phyloP scores from a whole-genome alignment of 1,284 basidiomycete genomes.

The Ceratobasidium sp. region DNA sequence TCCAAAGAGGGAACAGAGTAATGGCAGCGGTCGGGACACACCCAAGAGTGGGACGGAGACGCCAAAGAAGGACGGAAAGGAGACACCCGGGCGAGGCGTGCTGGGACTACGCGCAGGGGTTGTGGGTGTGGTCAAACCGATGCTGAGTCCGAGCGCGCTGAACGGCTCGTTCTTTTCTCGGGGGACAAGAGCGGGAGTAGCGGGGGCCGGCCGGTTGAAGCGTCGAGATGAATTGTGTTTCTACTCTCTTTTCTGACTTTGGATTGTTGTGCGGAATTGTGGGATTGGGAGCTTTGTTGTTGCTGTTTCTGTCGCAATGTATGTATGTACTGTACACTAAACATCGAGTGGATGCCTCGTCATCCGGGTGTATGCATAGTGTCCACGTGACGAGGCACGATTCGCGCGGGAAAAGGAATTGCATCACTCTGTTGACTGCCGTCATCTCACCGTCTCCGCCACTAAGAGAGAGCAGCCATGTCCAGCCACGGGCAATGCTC shows the following conservation, averaged over 20 bases:
- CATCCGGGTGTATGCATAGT: neutral
- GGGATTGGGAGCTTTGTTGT: slow-evolving; percentile 25
- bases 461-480: neutral
- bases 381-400: neutral
- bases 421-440: slow-evolving; percentile 27
- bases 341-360: slow-evolving; percentile 16
- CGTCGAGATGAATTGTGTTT: slow-evolving; percentile 13
- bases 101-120: slow-evolving; percentile 27
- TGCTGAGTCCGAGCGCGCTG: slow-evolving; percentile 25
- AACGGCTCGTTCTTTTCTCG: slow-evolving; percentile 33
- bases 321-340: slow-evolving; percentile 35
- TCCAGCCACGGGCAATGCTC: slow-evolving; percentile 47
- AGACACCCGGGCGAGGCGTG: neutral
- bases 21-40: slow-evolving; percentile 13
- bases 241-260: neutral
- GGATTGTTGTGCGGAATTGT: slow-evolving; percentile 11
- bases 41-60: slow-evolving; percentile 27
- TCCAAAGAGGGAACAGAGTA: slow-evolving; percentile 13
- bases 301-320: slow-evolving; percentile 35
- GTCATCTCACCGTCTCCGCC: neutral
- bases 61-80: slow-evolving; percentile 31
- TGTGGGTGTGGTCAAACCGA: slow-evolving; percentile 29
- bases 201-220: slow-evolving; percentile 10
- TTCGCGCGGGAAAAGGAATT: slow-evolving; percentile 10
- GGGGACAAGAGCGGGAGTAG: slow-evolving; percentile 17